Base-by-base conservation (phyloP, 805 yeast genomes). In the Jamesozyma piceae region DNA sequence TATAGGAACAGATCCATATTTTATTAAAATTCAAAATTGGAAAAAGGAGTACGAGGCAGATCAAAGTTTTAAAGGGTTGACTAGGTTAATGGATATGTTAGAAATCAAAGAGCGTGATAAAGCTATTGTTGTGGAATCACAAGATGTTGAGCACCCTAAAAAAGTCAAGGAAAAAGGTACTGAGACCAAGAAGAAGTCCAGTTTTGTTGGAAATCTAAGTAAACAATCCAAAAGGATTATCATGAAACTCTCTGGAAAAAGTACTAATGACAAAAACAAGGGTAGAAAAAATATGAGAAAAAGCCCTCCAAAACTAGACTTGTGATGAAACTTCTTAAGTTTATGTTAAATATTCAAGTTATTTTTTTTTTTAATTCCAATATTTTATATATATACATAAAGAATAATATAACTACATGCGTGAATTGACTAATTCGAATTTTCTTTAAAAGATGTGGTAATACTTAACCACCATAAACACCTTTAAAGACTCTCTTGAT, bases 381-480 rank as follows among this genome's bases (percentile, higher is more conserved):
- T n/a, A n/a, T n/a, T n/a, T n/a, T n/a, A n/a, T n/a, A n/a, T n/a
- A n/a, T n/a, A n/a, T n/a, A n/a, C n/a, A n/a, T n/a, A n/a, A n/a
- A n/a, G n/a, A n/a, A n/a, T n/a, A n/a, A n/a, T n/a, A n/a, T n/a
- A n/a, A n/a, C n/a, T n/a, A n/a, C n/a, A n/a, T n/a, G n/a, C n/a
- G n/a, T n/a, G n/a, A n/a, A n/a, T n/a, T n/a, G n/a, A n/a, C n/a
- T n/a, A n/a, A n/a, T n/a, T n/a, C n/a, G n/a, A n/a, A n/a, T n/a
- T n/a, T n/a, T n/a, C n/a, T n/a, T n/a, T n/a, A n/a, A n/a, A n/a
- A n/a, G n/a, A n/a, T n/a, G n/a, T n/a, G n/a, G n/a, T n/a, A n/a
- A n/a, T n/a, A n/a, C n/a, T 48, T 49, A 68, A 39, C 77, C 78
- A 43, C 78, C 78, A 46, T 75, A 77, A 5, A 75, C 81, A 3